These are phyloP conservation scores for Colletotrichum sp. DNA, from an alignment of 2,329 filamentous ascomycete species.

Conservation along the genomic window DNA sequence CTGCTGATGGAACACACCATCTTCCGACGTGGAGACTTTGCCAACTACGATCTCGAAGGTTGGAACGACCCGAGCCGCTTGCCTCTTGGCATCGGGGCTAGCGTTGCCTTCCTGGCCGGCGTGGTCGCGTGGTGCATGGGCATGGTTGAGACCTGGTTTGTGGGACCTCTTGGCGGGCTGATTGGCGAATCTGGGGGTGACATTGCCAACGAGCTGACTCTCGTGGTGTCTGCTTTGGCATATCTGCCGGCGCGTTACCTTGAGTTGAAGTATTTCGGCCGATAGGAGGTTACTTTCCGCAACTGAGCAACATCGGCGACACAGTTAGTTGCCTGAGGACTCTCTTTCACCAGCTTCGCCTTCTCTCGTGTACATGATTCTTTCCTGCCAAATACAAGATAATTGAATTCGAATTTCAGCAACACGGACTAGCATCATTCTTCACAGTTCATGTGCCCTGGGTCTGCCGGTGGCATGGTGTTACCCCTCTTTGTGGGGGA, in stretches of 20 bases:
- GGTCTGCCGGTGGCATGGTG: neutral
- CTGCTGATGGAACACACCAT: neutral
- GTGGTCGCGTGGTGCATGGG: neutral
- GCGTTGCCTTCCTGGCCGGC: neutral
- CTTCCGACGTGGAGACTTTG: neutral
- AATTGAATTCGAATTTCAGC: accelerated
- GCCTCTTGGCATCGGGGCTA: neutral
- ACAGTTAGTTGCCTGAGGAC: neutral
- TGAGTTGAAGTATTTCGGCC: neutral
- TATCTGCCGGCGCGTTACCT: neutral
- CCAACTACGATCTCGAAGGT: neutral
- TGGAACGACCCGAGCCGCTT: neutral
- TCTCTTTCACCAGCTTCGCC: neutral
- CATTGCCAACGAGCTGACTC: neutral
- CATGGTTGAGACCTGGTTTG: neutral
- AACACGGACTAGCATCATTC: neutral
- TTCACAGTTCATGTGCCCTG: neutral
- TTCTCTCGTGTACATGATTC: neutral
- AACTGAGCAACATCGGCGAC: neutral
- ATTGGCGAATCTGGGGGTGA: neutral
- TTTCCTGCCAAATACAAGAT: neutral
- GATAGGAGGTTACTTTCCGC: neutral
- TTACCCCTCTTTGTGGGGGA: neutral
- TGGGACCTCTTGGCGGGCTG: neutral
- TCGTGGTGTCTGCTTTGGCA: neutral